phyloP scores from a whole-genome alignment of 331 rosid genomes.

The Saraca asoca region DNA sequence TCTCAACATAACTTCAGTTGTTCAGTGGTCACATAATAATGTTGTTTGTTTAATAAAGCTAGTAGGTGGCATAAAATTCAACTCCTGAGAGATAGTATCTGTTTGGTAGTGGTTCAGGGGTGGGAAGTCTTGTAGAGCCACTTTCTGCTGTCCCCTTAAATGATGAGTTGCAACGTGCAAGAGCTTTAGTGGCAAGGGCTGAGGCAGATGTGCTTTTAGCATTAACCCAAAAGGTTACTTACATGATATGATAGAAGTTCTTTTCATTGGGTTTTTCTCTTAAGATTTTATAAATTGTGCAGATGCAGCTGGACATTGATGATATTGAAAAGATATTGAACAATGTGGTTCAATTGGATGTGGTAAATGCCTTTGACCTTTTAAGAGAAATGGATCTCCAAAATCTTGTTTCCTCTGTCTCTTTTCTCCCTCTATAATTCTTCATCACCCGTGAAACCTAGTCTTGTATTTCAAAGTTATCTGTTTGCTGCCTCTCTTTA shows the following conservation, averaged over 20 bases:
- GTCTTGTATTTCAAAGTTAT: background rate
- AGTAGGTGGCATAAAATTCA: constrained; percentile 25
- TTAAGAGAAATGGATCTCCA: constrained; percentile 30
- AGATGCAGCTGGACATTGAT: constrained; percentile 83
- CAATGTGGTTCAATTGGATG: constrained; percentile 68
- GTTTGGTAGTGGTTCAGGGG: constrained; percentile 66
- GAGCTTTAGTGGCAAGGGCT: constrained; percentile 68
- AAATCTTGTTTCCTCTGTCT: constrained; percentile 25
- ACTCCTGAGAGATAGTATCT: constrained; percentile 50
- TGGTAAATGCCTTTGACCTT: constrained; percentile 58
- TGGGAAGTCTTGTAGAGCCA: constrained; percentile 78
- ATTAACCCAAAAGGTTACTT: constrained; percentile 73
- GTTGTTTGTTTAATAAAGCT: constrained; percentile 18
- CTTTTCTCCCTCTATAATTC: constrained; percentile 5
- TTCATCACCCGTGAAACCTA: constrained; percentile 6
- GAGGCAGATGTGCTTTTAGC: constrained; percentile 78
- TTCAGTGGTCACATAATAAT: constrained; percentile 29
- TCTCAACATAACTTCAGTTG: constrained; percentile 30
- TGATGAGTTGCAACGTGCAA: constrained; percentile 87
- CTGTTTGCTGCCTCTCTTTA: constrained; percentile 7
- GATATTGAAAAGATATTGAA: constrained; percentile 62
- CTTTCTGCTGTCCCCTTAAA: constrained; percentile 81
- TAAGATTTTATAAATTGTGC: constrained; percentile 40
- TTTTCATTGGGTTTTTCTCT: constrained; percentile 30
- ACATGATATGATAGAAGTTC: constrained; percentile 28